Conservation (phyloP, 1,284 basidiomycete species). For the Heterobasidion occidentale region DNA sequence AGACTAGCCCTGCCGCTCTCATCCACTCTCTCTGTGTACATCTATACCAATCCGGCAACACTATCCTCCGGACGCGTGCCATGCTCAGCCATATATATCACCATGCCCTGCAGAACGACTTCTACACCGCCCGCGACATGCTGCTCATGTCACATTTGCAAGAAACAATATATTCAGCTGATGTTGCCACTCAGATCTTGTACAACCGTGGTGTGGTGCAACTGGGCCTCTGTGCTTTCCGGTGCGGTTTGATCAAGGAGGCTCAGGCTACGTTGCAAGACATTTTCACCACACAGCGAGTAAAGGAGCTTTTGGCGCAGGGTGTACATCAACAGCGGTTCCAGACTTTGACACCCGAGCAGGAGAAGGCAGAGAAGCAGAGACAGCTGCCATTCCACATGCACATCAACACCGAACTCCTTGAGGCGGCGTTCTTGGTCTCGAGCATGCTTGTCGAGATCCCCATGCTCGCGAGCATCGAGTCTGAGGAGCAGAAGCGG, state of each 20-base stretch:
- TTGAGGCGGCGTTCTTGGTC: conserved; percentile 96
- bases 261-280: conserved; percentile 90
- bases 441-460: conserved; percentile 99
- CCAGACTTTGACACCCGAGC: conserved; percentile 84
- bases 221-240: conserved; percentile 95
- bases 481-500: conserved; percentile 88
- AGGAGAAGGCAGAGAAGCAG: conserved; percentile 95
- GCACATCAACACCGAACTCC: conserved; percentile 98
- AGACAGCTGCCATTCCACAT: conserved; percentile 98
- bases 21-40: conserved; percentile 88
- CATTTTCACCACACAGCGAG: conserved; percentile 92
- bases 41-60: conserved; percentile 89
- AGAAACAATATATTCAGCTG: conserved; percentile 92
- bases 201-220: conserved; percentile 98
- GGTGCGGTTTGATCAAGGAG: conserved; percentile 91
- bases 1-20: conserved; percentile 59
- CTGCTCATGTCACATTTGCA: conserved; percentile 98
- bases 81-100: conserved; percentile 98
- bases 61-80: conserved; percentile 89
- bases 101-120: conserved; percentile 94
- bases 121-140: conserved; percentile 97
- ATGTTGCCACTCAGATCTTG: conserved; percentile 95
- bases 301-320: conserved; percentile 96
- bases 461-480: conserved; percentile 89
- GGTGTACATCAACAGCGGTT: conserved; percentile 92